Conservation (phyloP, 306 rosid genomes). For the Vigna unguiculata region DNA sequence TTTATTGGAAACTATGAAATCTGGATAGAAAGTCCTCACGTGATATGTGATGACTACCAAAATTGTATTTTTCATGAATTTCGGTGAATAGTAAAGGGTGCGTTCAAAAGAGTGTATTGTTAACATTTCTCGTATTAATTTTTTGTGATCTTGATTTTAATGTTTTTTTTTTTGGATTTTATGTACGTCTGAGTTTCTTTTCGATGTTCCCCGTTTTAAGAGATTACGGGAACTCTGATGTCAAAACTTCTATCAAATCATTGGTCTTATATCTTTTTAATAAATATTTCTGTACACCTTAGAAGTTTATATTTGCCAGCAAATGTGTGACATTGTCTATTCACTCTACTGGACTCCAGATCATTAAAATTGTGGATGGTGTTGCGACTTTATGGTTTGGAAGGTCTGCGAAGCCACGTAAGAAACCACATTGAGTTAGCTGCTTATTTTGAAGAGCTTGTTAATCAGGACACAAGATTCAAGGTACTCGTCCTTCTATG, state of each 20-base stretch:
- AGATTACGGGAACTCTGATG: not conserved
- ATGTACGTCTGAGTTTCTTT: slow-evolving; percentile 20
- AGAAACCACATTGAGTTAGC: slow-evolving; percentile 84
- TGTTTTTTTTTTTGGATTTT: slow-evolving; percentile 10
- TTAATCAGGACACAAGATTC: slow-evolving; percentile 76
- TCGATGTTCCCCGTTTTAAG: not conserved
- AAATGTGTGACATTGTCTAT: slow-evolving; percentile 19
- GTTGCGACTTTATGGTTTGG: slow-evolving; percentile 85
- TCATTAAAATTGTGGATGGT: slow-evolving; percentile 96
- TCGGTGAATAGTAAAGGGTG: too few relatives aligned
- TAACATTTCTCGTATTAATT: not conserved
- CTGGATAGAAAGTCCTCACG: too few relatives aligned
- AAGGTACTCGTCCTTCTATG: slow-evolving; percentile 60
- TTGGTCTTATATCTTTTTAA: slow-evolving; percentile 21
- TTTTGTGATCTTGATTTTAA: slow-evolving; percentile 37
- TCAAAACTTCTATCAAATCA: not conserved
- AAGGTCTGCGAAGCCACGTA: slow-evolving; percentile 71
- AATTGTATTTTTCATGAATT: too few relatives aligned
- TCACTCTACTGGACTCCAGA: slow-evolving; percentile 53
- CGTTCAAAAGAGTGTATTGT: too few relatives aligned
- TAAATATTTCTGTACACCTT: not conserved
- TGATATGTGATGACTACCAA: too few relatives aligned
- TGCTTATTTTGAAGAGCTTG: slow-evolving; percentile 68
- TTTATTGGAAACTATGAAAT: too few relatives aligned
- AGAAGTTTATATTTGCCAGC: slow-evolving; percentile 14